Evolutionary conservation across 352 stramenopile genomes (phyloP), one percentile per base, ranked within the genome.

Genomic region (Phytopythium mirpurense): DNA sequence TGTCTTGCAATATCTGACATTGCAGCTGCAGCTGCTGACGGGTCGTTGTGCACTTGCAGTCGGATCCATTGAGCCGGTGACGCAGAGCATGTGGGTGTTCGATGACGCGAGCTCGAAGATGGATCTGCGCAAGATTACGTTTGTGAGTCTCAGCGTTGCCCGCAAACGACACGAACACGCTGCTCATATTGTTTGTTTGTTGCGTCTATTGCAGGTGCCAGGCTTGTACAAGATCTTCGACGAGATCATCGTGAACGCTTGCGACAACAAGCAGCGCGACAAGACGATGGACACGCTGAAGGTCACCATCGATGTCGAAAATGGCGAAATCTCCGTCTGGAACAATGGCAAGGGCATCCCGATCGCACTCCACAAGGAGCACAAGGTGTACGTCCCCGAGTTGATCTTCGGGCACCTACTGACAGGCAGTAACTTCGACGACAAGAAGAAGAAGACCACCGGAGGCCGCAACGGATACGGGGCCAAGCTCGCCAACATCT

Each of bases 231-330:
- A 99, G 81, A 98, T 99, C 60, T 99, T 99, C 67, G 97, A 99
- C 67, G 97, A 99, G 65, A 99, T 99, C 52, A 96, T 99, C 16
- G 96, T 99, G 43, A 99, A 99, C 74, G 98, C 98, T 1, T 98
- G 96, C 21, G 98, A 99, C 65, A 99, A 99, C 85, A 99, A 99
- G 75, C 98, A 99, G 73, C 90, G 98, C 27, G 97, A 99, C 85
- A 84, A 92, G 46, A 78, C 81, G 26, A 98, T 98, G 91, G 82
- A 96, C 65, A 92, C 78, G 21, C 63, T 98, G 5, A 97, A 98
- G 37, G 96, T 99, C 9, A 89, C 72, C 5, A 98, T 99, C 40
- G 78, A 98, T 57, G 76, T 78, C 0, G 90, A 95, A 42, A 81
- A 86, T 29, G 96, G 94, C 43, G 76, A 80, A 38, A 98, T 99